Evolutionary conservation across 1,284 basidiomycete genomes (phyloP).

Genomic region (Pisolithus thermaeus): DNA sequence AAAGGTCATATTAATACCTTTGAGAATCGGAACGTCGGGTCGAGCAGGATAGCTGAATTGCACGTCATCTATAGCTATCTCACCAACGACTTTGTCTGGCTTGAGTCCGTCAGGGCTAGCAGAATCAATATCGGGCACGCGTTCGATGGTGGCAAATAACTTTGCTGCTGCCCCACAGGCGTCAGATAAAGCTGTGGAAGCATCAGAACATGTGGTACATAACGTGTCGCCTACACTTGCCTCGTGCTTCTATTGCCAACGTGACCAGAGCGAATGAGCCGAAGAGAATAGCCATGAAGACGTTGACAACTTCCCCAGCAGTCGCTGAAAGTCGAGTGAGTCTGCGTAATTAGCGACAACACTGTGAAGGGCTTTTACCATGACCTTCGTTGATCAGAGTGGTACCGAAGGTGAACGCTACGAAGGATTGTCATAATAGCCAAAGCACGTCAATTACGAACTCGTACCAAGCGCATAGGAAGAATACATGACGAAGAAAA

Average conservation of each 20-base stretch:
- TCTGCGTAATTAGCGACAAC: background rate
- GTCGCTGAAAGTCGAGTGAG: conserved; percentile 35
- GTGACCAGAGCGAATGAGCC: conserved; percentile 86
- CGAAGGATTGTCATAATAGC: background rate
- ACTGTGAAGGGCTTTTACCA: conserved; percentile 34
- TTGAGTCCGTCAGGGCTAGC: conserved; percentile 64
- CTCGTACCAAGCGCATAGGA: conserved; percentile 58
- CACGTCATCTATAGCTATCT: conserved; percentile 73
- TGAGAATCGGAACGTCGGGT: conserved; percentile 77
- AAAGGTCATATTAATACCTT: conserved; percentile 66
- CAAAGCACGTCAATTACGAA: background rate
- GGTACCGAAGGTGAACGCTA: conserved; percentile 77
- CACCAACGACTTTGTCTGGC: conserved; percentile 68
- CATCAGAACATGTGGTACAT: background rate
- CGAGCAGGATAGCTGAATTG: conserved; percentile 91
- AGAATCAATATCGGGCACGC: conserved; percentile 82
- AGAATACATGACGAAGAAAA: conserved; percentile 81
- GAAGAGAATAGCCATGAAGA: conserved; percentile 81
- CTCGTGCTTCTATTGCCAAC: conserved; percentile 78
- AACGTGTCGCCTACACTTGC: conserved; percentile 28
- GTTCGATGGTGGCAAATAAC: conserved; percentile 88
- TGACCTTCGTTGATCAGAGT: conserved; percentile 68
- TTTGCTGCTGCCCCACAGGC: conserved; percentile 89
- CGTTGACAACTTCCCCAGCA: conserved; percentile 75
- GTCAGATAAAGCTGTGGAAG: conserved; percentile 60